These are phyloP conservation scores for Westerdykella ornata DNA, from an alignment of 2,329 filamentous ascomycete species.

Conservation along the genomic window DNA sequence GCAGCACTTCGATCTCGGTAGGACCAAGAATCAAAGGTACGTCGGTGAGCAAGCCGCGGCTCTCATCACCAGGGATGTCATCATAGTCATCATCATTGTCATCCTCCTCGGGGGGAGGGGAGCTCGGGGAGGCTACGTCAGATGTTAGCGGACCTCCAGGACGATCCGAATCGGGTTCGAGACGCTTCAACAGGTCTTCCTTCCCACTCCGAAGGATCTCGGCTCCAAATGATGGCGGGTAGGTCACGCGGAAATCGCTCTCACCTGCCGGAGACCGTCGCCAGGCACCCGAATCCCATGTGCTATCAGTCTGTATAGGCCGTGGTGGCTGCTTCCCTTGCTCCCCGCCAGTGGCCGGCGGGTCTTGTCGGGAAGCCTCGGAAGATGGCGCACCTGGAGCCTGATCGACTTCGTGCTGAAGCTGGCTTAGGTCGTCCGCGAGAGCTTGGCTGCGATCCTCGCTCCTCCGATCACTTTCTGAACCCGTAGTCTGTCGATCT, in stretches of 20 bases:
- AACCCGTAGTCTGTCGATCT: constrained; percentile 34
- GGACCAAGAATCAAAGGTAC: constrained; percentile 91
- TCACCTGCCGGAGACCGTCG: constrained; percentile 37
- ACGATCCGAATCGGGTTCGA: constrained; percentile 42
- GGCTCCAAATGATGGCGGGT: constrained; percentile 44
- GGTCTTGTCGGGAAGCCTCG: constrained; percentile 13
- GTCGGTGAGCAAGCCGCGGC: constrained; percentile 81
- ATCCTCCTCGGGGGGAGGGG: constrained; percentile 50
- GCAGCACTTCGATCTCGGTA: constrained; percentile 89
- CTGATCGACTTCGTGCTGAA: constrained; percentile 36
- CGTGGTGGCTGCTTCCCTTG: constrained; percentile 16
- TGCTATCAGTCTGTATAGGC: constrained; percentile 24
- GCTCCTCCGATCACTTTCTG: constrained; percentile 21
- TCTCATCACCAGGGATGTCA: constrained; percentile 60
- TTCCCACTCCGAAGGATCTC: constrained; percentile 47
- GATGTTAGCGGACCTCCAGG: constrained; percentile 31
- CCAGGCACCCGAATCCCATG: constrained; percentile 32
- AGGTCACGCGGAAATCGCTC: constrained; percentile 46
- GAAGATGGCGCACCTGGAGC: constrained; percentile 12
- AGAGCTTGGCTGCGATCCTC: constrained; percentile 28
- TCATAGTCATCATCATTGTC: constrained; percentile 73
- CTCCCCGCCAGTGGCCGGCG: constrained; percentile 8
- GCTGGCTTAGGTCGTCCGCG: constrained; percentile 37
- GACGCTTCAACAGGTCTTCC: constrained; percentile 46
- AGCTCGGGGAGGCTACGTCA: constrained; percentile 36